These are phyloP conservation scores for Aspergillus sp. DNA, from an alignment of 2,329 filamentous ascomycete genomes.

Conservation along the genomic window DNA sequence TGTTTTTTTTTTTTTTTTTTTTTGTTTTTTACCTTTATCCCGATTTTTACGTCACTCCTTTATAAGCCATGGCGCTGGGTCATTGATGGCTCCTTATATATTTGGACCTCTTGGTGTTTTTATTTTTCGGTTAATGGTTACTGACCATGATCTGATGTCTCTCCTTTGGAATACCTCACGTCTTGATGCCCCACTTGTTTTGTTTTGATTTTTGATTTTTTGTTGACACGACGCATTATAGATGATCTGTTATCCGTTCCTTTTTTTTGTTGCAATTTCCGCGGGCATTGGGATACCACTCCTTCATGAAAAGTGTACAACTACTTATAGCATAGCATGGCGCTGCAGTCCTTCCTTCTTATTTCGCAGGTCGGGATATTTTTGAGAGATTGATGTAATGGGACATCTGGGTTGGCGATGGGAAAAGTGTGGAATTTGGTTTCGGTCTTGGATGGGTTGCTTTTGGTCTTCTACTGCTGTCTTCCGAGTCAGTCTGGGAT, in stretches of 20 bases:
- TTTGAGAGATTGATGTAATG: conserved; percentile 17
- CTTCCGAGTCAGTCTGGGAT: not conserved
- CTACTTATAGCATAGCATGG: conserved; percentile 35
- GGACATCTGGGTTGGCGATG: conserved; percentile 15
- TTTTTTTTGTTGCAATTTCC: not conserved
- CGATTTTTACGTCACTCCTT: conserved; percentile 31
- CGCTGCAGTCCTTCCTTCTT: conserved; percentile 39
- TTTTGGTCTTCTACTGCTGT: not conserved
- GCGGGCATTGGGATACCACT: conserved; percentile 34
- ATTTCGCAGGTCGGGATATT: conserved; percentile 31
- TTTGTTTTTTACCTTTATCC: conserved; percentile 2
- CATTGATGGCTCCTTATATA: conserved; percentile 22
- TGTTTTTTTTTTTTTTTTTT: conserved; percentile 1
- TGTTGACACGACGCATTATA: conserved; percentile 28
- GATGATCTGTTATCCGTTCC: conserved; percentile 33
- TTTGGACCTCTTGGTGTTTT: conserved; percentile 14
- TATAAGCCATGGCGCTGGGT: conserved; percentile 24
- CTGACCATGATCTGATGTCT: conserved; percentile 33
- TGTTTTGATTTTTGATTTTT: conserved; percentile 16
- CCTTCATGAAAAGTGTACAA: conserved; percentile 36
- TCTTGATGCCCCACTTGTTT: conserved; percentile 30
- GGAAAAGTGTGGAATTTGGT: conserved; percentile 18
- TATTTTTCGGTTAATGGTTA: conserved; percentile 18
- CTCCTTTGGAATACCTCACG: conserved; percentile 32
- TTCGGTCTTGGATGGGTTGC: not conserved